Base-by-base conservation (phyloP, 2,329 filamentous ascomycete species). In the Arthrobotrys iridis region DNA sequence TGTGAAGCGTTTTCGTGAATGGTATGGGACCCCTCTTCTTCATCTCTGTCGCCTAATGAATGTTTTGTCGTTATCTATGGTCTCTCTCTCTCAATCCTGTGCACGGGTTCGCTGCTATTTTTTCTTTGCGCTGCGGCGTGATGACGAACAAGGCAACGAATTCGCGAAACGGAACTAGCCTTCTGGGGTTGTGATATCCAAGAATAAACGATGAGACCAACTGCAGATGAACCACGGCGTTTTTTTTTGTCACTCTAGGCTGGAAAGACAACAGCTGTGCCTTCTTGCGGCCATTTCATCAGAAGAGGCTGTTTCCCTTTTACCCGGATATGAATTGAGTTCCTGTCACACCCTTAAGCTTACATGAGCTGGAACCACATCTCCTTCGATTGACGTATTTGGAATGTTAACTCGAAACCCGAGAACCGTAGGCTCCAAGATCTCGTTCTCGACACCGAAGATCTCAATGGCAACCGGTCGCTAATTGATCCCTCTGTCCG, bases 401-500 rank as follows among this genome's bases (percentile, higher is more conserved):
- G 71, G 71, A 75, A 74, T 64, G 70, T 65, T 73, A 73, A 55
- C 50, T 55, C 50, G 50, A 55, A 22, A 30, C n/a, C 50, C 43
- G 60, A 62, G 52, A 45, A 35, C 35, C 43, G 45, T 68, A 75
- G 71, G 71, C 63, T 75, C 46, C 71, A 75, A 62, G 63, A 75
- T 45, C 57, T 75, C 57, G 71, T 75, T 64, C 62, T 75, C 63
- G 71, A 75, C 41, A 64, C 63, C 30, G 71, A 75, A 52, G 57
- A 68, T 64, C 55, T 58, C 26, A 91, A 91, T 78, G 86, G 86
- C 48, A 94, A 93, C 88, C 91, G 0, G 93, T 91, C 93, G 0
- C 37, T 66, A 45, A 87, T 96, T 77, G 92, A 96, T 76, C 93
- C 93, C 3, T 93, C 90, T 0, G 92, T 97, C 18, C 90, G 89